phyloP scores from a whole-genome alignment of 192 early-diverging fungal species.

The Rhizophlyctis rosea region DNA sequence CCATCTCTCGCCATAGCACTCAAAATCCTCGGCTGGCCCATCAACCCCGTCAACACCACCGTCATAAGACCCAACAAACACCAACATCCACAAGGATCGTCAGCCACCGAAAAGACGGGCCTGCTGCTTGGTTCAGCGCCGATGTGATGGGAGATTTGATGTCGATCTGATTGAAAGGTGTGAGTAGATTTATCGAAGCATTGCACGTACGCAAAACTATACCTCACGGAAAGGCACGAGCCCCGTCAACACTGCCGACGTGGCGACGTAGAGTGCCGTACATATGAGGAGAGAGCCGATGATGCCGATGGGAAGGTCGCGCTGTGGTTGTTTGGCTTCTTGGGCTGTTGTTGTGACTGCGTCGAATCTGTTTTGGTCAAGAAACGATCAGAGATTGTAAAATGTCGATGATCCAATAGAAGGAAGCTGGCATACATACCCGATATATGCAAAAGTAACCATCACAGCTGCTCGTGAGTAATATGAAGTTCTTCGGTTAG shows the following conservation, averaged over 20 bases:
- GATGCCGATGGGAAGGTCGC: conserved; percentile 86
- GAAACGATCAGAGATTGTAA: too few relatives aligned
- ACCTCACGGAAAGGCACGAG: conserved; percentile 58
- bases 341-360: conserved; percentile 81
- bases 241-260: conserved; percentile 71
- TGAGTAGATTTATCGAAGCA: conserved; percentile 1
- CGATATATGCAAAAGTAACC: conserved; percentile 56
- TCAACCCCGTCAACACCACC: conserved; percentile 70
- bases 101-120: conserved; percentile 56
- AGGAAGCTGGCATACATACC: conserved; percentile 33
- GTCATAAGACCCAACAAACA: conserved; percentile 75
- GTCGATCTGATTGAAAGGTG: conserved; percentile 12
- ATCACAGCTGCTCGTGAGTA: conserved; percentile 42
- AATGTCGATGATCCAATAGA: not conserved
- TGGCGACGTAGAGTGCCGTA: conserved; percentile 74
- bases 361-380: conserved; percentile 81
- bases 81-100: conserved; percentile 73
- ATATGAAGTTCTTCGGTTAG: not conserved
- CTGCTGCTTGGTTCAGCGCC: conserved; percentile 28
- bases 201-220: conserved; percentile 1
- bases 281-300: conserved; percentile 73
- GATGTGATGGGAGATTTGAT: conserved; percentile 55
- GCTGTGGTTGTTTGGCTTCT: conserved; percentile 74
- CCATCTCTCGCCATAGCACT: conserved; percentile 84
- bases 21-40: conserved; percentile 87